phyloP scores from a whole-genome alignment of 2,329 filamentous ascomycete species.

The Scorias spongiosa region DNA sequence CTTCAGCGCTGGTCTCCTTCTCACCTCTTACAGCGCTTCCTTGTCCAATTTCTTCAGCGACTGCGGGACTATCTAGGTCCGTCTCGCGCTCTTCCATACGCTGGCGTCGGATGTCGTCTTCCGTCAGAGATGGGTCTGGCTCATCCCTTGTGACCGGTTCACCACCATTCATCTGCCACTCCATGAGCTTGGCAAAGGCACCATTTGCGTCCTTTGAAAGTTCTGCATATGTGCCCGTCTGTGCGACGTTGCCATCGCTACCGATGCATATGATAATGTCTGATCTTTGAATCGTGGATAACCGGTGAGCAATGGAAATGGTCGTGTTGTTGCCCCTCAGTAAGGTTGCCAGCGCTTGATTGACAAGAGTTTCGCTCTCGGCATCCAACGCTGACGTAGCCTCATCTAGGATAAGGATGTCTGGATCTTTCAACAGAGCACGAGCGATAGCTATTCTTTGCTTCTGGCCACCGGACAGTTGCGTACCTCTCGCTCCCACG shows the following conservation, averaged over 20 bases:
- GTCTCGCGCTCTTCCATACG: conserved; percentile 22
- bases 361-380: conserved; percentile 92
- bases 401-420: conserved; percentile 93
- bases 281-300: conserved; percentile 91
- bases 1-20: conserved; percentile 15
- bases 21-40: conserved; percentile 13
- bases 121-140: conserved; percentile 19
- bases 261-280: conserved; percentile 89
- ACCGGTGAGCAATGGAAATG: conserved; percentile 88
- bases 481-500: conserved; percentile 80
- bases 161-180: conserved; percentile 91
- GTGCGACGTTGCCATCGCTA: conserved; percentile 73
- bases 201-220: conserved; percentile 60
- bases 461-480: conserved; percentile 91
- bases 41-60: conserved; percentile 21
- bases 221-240: conserved; percentile 70
- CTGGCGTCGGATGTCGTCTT: conserved; percentile 36
- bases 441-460: conserved; percentile 95
- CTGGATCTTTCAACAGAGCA: conserved; percentile 84
- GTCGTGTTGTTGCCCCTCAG: conserved; percentile 84
- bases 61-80: conserved; percentile 18
- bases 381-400: conserved; percentile 88
- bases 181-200: conserved; percentile 91
- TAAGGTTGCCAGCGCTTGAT: conserved; percentile 68
- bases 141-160: conserved; percentile 1